Base-by-base conservation (phyloP, 2,329 filamentous ascomycete genomes). In the Zymoseptoria crescenta region DNA sequence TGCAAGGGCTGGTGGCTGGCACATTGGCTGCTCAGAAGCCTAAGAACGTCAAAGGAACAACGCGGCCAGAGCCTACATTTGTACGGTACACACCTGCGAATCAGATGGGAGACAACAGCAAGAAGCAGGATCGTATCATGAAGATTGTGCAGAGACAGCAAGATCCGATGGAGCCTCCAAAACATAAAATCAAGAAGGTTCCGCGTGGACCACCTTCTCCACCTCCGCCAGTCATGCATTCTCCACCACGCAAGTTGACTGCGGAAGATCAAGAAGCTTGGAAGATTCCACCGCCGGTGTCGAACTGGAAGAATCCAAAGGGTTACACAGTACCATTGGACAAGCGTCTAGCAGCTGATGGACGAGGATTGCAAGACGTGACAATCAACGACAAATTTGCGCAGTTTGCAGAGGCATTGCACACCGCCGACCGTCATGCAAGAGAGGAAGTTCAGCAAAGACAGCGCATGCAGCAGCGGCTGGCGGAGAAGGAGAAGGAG, bases 251-350 rank as follows among this genome's bases (percentile, higher is more conserved):
- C 62, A 99, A 97, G 72, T 81, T 99, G 62, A 99, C 94, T 1
- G 94, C 93, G 5, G 92, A 96, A 73, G 94, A 99, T 68, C 93
- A 97, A 74, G 94, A 97, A 74, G 90, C 89, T 60, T 99, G 94
- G 94, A 91, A 87, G 70, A 96, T 90, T 30, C 87, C 87, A 0
- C 91, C 93, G 2, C 89, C 93, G 0, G 87, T 99, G 1, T 96
- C 90, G 20, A 97, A 97, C 74, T 99, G 94, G 94, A 99, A 99
- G 83, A 99, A 99, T 74, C 90, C 93, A 0, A 97, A 97, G 78
- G 94, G 94, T 69, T 99, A 96, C 72, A 99, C 94, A 0, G 90
- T 99, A 0, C 91, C 94, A 0, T 75, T 99, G 55, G 94, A 99
- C 74, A 99, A 99, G 79, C 87, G 94, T 71, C 77, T 99, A 67